phyloP scores from a whole-genome alignment of 169 alveolate species.

The Plasmodium knowlesi region DNA sequence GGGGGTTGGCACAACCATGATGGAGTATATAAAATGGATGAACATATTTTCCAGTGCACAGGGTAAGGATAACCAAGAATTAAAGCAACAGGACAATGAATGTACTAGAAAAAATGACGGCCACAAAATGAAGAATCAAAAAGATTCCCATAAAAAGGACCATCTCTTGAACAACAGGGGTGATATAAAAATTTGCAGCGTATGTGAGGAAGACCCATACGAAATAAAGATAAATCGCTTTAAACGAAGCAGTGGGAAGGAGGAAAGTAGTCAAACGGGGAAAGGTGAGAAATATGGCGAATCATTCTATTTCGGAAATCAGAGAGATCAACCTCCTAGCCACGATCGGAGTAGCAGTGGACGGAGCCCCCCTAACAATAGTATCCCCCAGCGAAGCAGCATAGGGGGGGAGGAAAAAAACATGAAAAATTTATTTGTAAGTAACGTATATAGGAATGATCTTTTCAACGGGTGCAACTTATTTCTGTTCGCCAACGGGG shows the following conservation, averaged over 20 bases:
- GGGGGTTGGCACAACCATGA: background rate
- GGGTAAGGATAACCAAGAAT: background rate
- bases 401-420: constrained; percentile 17
- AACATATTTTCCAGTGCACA: constrained; percentile 10
- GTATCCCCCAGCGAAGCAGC: background rate
- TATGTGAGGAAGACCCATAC: background rate
- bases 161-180: background rate
- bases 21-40: constrained; percentile 6
- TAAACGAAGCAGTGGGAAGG: background rate
- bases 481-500: constrained; percentile 77
- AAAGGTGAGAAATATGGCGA: background rate
- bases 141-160: background rate
- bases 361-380: background rate
- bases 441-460: constrained; percentile 5
- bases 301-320: background rate
- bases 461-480: constrained; percentile 63
- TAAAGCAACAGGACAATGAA: background rate
- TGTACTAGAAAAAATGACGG: background rate
- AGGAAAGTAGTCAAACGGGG: background rate
- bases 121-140: background rate
- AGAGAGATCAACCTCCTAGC: background rate
- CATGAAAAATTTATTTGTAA: constrained; percentile 9
- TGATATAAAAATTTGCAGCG: constrained; percentile 8
- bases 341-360: background rate
- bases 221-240: constrained; percentile 61